These are phyloP conservation scores for Pharnaceum exiguum DNA, from an alignment of 148 eudicot species.

Conservation along the genomic window DNA sequence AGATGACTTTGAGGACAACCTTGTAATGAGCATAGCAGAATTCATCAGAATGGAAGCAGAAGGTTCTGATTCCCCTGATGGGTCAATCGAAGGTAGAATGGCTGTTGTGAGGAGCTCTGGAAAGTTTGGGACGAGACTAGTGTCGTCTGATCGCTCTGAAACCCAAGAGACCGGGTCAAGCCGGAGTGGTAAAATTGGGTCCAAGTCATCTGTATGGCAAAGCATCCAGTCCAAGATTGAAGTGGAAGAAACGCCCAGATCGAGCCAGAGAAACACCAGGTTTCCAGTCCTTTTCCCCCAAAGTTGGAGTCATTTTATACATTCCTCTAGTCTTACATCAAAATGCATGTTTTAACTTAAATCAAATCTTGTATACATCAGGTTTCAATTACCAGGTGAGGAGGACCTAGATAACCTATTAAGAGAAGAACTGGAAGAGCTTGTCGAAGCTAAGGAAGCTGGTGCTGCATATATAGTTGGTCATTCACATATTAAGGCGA, in stretches of 20 bases:
- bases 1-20: slow-evolving; percentile 40
- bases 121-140: slow-evolving; percentile 42
- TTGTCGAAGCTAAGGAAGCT: slow-evolving; percentile 41
- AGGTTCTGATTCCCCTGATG: slow-evolving; percentile 9
- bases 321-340: no score
- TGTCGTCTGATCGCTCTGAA: slow-evolving; percentile 9
- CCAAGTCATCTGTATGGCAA: slow-evolving; percentile 27
- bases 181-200: background rate
- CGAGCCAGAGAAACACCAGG: slow-evolving; percentile 19
- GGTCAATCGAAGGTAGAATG: slow-evolving; percentile 32
- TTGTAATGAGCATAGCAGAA: slow-evolving; percentile 40
- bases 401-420: slow-evolving; percentile 23
- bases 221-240: slow-evolving; percentile 24
- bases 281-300: no score
- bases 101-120: slow-evolving; percentile 40
- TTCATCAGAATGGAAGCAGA: slow-evolving; percentile 48
- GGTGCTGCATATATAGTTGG: slow-evolving; percentile 46
- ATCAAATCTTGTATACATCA: slow-evolving; percentile 15
- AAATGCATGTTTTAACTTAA: no score
- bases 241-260: slow-evolving; percentile 19
- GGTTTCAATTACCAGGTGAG: slow-evolving; percentile 23
- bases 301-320: no score
- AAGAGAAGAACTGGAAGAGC: slow-evolving; percentile 34
- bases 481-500: slow-evolving; percentile 34
- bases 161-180: slow-evolving; percentile 7